Conservation (phyloP, 495 filamentous ascomycete genomes). For the Parmelia sp. region DNA sequence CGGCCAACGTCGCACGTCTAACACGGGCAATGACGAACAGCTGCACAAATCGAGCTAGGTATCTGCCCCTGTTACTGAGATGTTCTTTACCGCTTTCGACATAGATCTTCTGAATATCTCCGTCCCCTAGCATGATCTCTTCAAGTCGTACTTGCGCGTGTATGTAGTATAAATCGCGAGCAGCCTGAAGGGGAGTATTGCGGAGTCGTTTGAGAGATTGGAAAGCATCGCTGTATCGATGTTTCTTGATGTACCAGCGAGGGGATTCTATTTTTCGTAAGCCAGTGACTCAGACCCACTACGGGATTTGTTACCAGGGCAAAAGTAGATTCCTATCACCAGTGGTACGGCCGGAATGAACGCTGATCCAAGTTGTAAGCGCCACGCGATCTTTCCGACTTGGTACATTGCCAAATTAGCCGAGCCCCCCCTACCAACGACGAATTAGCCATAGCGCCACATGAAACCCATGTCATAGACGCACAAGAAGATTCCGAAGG, state of each 20-base stretch:
- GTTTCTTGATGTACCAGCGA: constrained; percentile 60
- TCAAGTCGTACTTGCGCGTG: constrained; percentile 50
- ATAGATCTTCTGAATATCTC: constrained; percentile 23
- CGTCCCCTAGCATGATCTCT: constrained; percentile 32
- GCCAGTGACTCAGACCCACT: constrained; percentile 22
- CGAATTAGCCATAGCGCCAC: constrained; percentile 16
- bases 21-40: constrained; percentile 57
- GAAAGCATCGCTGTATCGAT: constrained; percentile 56
- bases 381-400: constrained; percentile 56
- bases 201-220: constrained; percentile 55
- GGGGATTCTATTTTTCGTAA: constrained; percentile 47
- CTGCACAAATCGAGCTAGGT: constrained; percentile 47
- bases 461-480: neutral
- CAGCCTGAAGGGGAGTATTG: constrained; percentile 61
- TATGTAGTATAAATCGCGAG: constrained; percentile 71
- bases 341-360: constrained; percentile 71
- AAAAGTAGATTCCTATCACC: constrained; percentile 59
- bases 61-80: constrained; percentile 25
- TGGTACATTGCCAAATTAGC: constrained; percentile 63
- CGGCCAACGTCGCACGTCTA: constrained; percentile 52
- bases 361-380: constrained; percentile 71
- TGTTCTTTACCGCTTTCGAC: constrained; percentile 19
- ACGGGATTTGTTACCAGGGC: constrained; percentile 38
- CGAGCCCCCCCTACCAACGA: constrained; percentile 47
- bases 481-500: constrained; percentile 66